Conservation (phyloP, 805 yeast genomes). For the Sugiyamaella floridensis region DNA sequence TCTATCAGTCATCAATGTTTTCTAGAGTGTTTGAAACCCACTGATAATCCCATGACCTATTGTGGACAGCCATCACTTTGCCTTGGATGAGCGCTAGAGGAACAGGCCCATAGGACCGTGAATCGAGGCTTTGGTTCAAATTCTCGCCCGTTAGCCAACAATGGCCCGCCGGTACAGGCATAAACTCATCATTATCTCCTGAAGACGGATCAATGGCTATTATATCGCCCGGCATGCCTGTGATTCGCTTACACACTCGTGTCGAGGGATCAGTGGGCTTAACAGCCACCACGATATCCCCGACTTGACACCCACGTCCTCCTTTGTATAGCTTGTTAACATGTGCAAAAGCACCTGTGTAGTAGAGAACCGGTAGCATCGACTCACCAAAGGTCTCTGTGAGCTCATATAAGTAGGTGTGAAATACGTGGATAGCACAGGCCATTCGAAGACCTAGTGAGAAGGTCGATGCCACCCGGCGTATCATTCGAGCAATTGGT, state of each 20-base stretch:
- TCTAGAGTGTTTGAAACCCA: slow-evolving; percentile 12
- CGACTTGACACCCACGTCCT: slow-evolving; percentile 64
- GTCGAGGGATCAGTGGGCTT: slow-evolving; percentile 86
- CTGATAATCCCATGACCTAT: slow-evolving; percentile 13
- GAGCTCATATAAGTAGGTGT: slow-evolving; percentile 61
- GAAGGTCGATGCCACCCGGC: slow-evolving; percentile 14
- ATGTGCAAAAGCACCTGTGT: slow-evolving; percentile 67
- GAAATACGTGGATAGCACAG: slow-evolving; percentile 52
- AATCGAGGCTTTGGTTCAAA: slow-evolving; percentile 76
- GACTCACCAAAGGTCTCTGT: slow-evolving; percentile 87
- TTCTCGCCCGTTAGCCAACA: slow-evolving; percentile 98
- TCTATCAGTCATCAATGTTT: neutral
- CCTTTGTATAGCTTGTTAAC: slow-evolving; percentile 54
- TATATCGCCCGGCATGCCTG: slow-evolving; percentile 94
- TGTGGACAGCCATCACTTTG: slow-evolving; percentile 59
- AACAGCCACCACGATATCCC: slow-evolving; percentile 80
- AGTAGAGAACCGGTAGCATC: slow-evolving; percentile 85
- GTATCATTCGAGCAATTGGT: neutral
- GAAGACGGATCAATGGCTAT: slow-evolving; percentile 65
- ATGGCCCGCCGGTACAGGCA: slow-evolving; percentile 87
- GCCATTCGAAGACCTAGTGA: slow-evolving; percentile 30
- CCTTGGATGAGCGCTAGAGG: slow-evolving; percentile 88
- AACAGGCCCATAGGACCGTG: slow-evolving; percentile 80
- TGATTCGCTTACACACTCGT: slow-evolving; percentile 84
- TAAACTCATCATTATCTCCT: slow-evolving; percentile 44